Evolutionary conservation across 2,329 filamentous ascomycete genomes (phyloP), one percentile per base, ranked within the genome.

Genomic region (Zelopaecilomyces penicillatus): DNA sequence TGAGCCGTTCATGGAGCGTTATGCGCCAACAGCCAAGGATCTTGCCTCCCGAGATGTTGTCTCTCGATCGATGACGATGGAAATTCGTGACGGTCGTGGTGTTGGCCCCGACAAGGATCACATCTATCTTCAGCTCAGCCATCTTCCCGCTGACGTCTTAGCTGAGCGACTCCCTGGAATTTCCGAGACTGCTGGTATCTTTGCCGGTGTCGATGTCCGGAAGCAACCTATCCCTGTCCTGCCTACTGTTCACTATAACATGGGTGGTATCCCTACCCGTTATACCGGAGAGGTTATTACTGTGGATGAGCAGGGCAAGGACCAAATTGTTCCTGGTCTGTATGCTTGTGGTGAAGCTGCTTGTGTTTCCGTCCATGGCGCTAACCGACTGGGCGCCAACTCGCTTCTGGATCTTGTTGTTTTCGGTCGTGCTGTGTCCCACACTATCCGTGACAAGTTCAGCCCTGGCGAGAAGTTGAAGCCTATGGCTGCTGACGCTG

Each of bases 1-100:
- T 73, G 93, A 97, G 74, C 86, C 91, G 61, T 98, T 98, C 74
- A 98, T 98, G 91, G 91, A 97, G 74, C 83, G 91, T 63, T 98
- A 98, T 64, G 91, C 91, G 37, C 91, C 91, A 48, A 97, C 91
- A 41, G 91, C 91, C 58, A 97, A 96, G 81, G 91, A 98, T 82
- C 78, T 98, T 63, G 91, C 91, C 52, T 89, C 83, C 59, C 88
- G 91, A 69, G 91, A 98, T 61, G 93, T 97, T 56, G 91, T 97
- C 54, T 95, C 89, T 51, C 86, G 93, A 64, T 95, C 88, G 51
- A 98, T 98, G 89, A 98, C 90, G 48, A 79, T 97, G 73, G 91
- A 98, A 71, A 97, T 97, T 63, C 88, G 91, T 45, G 90, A 97
- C 60, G 93, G 93, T 58, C 89, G 91, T 70, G 91, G 93, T 81